Conservation (phyloP, 257 asterid genomes). For the Jaltomata sinuosa region DNA sequence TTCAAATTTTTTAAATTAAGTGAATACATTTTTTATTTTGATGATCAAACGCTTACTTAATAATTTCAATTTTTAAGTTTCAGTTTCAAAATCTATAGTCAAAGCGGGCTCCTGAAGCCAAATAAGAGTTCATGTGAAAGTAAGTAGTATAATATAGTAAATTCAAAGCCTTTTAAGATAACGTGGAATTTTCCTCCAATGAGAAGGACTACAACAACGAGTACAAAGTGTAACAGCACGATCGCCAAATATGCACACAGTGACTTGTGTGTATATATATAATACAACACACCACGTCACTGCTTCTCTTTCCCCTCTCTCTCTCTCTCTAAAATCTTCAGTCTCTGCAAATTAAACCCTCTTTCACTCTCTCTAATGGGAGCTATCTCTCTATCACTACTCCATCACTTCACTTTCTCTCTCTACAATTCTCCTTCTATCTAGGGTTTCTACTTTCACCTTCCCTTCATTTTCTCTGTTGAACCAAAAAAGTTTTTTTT, state of each 20-base stretch:
- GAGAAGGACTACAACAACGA: background rate
- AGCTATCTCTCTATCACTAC: background rate
- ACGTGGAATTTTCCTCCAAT: background rate
- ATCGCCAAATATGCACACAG: background rate
- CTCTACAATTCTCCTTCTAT: slow-evolving; percentile 6
- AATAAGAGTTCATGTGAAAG: background rate
- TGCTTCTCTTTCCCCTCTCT: background rate
- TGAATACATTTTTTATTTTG: too few species aligned
- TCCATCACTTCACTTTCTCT: background rate
- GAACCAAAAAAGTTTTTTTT: background rate
- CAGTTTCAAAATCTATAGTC: too few species aligned
- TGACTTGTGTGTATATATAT: background rate
- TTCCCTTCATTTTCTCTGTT: slow-evolving; percentile 7
- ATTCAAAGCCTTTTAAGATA: background rate
- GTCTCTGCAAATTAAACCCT: background rate
- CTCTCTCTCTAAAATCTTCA: background rate
- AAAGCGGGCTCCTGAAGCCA: too few species aligned
- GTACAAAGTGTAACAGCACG: background rate
- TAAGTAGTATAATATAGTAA: background rate
- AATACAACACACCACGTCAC: background rate
- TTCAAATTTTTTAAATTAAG: too few species aligned
- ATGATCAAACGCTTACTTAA: too few species aligned
- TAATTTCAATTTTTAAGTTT: too few species aligned
- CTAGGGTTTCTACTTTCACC: background rate
- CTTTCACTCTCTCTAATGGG: background rate